Percentiles rank a stretch among this genome's conserved stretches.
Evolutionary conservation across 768 basidiomycete genomes (phyloP).

Genomic region (Ramaria rubella): DNA sequence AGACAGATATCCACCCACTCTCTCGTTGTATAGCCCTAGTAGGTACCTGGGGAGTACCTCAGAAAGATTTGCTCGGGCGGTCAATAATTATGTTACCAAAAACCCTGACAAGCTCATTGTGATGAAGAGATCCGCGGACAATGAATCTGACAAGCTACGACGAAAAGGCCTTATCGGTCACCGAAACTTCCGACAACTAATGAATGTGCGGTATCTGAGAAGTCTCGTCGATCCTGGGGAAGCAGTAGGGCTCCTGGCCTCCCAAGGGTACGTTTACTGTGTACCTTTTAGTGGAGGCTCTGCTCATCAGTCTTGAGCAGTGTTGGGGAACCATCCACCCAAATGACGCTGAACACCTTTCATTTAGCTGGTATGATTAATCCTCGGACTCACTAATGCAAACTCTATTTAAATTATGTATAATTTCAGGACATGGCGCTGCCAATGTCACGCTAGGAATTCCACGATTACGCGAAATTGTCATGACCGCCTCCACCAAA

Average conservation of each 20-base stretch:
- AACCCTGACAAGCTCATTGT: slow-evolving; percentile 54
- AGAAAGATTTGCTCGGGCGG: slow-evolving; percentile 77
- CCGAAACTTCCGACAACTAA: slow-evolving; percentile 68
- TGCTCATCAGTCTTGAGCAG: slow-evolving; percentile 36
- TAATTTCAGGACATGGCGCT: slow-evolving; percentile 79
- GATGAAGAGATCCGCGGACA: slow-evolving; percentile 32
- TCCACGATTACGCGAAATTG: slow-evolving; percentile 95
- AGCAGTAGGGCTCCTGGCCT: slow-evolving; percentile 94
- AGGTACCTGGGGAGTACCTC: slow-evolving; percentile 85
- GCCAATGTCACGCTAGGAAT: slow-evolving; percentile 99
- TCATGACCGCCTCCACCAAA: slow-evolving; percentile 95
- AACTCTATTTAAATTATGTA: slow-evolving; percentile 7
- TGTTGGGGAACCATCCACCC: slow-evolving; percentile 97
- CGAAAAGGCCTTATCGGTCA: slow-evolving; percentile 41
- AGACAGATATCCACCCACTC: slow-evolving; percentile 60
- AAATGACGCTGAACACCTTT: slow-evolving; percentile 99
- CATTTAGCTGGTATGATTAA: slow-evolving; percentile 85
- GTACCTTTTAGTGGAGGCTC: background rate
- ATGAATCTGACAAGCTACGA: slow-evolving; percentile 34
- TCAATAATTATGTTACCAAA: slow-evolving; percentile 70
- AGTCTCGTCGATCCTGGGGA: slow-evolving; percentile 96
- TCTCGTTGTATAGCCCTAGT: slow-evolving; percentile 72
- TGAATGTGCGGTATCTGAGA: slow-evolving; percentile 90
- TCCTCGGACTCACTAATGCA: background rate
- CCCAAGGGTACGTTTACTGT: slow-evolving; percentile 71